These are phyloP conservation scores for Berberis vulgaris DNA, from an alignment of 164 flowering plant genomes.

Conservation along the genomic window DNA sequence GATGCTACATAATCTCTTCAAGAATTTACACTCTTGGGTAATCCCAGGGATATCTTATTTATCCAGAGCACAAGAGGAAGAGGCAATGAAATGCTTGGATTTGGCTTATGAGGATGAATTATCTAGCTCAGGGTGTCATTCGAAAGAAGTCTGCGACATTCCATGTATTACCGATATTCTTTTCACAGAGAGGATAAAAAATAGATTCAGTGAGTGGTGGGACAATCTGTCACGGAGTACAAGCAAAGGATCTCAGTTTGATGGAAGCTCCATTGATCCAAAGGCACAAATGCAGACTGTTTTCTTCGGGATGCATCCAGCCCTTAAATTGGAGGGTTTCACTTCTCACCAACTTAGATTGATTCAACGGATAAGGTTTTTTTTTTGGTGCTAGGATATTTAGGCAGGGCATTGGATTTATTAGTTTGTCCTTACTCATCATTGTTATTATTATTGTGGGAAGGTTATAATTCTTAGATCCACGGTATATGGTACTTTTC, in stretches of 20 bases:
- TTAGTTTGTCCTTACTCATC: no score
- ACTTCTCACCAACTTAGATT: conserved; percentile 72
- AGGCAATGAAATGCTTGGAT: conserved; percentile 36
- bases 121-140: conserved; percentile 13
- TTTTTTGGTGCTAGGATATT: neutral
- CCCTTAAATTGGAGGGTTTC: conserved; percentile 56
- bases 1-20: conserved; percentile 9
- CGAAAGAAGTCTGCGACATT: conserved; percentile 25
- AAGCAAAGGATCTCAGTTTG: conserved; percentile 18
- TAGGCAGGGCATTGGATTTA: no score
- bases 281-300: conserved; percentile 39
- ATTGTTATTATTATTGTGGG: no score
- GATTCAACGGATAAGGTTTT: conserved; percentile 55
- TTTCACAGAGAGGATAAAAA: conserved; percentile 73
- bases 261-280: conserved; percentile 23
- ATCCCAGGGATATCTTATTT: conserved; percentile 94
- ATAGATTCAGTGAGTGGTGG: conserved; percentile 58
- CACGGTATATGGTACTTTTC: no score
- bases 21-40: conserved; percentile 31
- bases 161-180: conserved; percentile 57
- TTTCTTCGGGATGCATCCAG: conserved; percentile 77
- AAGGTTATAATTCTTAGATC: no score
- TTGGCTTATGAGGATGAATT: conserved; percentile 22
- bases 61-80: conserved; percentile 87
- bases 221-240: conserved; percentile 28